Base-by-base conservation (phyloP, 2,329 filamentous ascomycete species). In the Xenoacremonium recifei region DNA sequence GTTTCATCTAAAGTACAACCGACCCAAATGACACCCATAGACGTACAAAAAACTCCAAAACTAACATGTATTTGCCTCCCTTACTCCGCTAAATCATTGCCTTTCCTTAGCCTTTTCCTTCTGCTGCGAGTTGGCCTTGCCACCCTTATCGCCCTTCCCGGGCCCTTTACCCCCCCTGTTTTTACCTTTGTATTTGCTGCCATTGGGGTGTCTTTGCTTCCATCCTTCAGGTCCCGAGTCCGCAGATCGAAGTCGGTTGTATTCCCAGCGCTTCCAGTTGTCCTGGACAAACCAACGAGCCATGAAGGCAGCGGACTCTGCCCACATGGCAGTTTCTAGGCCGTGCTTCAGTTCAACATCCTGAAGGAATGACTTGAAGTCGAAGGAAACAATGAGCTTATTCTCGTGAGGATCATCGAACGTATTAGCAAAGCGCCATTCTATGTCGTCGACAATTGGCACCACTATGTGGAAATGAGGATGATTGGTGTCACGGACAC, bases 401-500 rank as follows among this genome's bases (percentile, higher is more conserved):
- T 40, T 23, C 25, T 60, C 57, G 16, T 50, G 45, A 6, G 51
- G 47, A 35, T 60, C 55, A 1, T 34, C 18, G 1, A 35, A 30
- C 19, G 51, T 32, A 21, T 58, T 43, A 16, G 50, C 56, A 33
- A 60, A 57, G 6, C 58, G 53, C 56, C 56, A 60, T 29, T 53
- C 55, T 3, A 53, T 47, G 20, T 58, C 52, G 6, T 48, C 47
- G 3, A 57, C 47, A 18, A 57, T 48, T 3, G 58, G 58, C 15
- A 59, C 47, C 4, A 57, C 57, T 5, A 60, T 40, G 17, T 54
- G 51, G 49, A 54, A 57, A 21, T 57, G 32, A 2, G 50, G 47
- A 6, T 54, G 27, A 10, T 49, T 44, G 5, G 47, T 40, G 13
- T 59, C 54, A 13, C 55, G 52, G 3, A 60, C 54, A n/a, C 48